These are phyloP conservation scores for Pseudocercospora cruenta DNA, from an alignment of 2,329 filamentous ascomycete species.

Conservation along the genomic window DNA sequence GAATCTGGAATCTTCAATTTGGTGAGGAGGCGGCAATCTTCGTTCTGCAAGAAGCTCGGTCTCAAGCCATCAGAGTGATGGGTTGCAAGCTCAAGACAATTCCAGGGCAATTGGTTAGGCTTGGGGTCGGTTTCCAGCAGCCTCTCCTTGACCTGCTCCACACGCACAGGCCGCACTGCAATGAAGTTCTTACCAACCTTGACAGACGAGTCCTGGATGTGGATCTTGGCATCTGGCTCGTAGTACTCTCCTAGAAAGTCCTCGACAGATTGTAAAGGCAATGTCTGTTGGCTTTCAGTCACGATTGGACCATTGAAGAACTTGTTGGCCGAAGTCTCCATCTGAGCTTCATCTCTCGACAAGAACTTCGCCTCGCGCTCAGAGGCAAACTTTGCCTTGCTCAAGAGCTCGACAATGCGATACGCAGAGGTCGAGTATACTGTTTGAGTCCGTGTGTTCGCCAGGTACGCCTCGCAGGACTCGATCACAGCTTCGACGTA, in stretches of 20 bases:
- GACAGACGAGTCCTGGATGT: conserved; percentile 35
- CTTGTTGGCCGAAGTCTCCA: conserved; percentile 24
- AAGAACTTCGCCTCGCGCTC: conserved; percentile 32
- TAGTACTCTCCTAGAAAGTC: conserved; percentile 38
- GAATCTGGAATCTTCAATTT: conserved; percentile 37
- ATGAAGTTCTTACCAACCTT: conserved; percentile 16
- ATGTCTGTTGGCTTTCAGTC: conserved; percentile 32
- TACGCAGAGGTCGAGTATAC: conserved; percentile 24
- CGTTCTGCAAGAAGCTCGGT: conserved; percentile 37
- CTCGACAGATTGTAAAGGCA: conserved; percentile 31
- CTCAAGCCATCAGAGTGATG: conserved; percentile 39
- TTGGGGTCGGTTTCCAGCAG: conserved; percentile 7
- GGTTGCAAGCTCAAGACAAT: conserved; percentile 38
- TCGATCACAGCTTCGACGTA: conserved; percentile 13
- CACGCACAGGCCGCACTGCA: conserved; percentile 23
- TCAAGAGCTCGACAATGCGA: conserved; percentile 33
- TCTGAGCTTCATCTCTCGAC: conserved; percentile 29
- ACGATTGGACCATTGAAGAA: conserved; percentile 36
- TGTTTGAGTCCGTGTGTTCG: background rate
- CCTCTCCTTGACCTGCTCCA: conserved; percentile 35
- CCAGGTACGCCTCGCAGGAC: conserved; percentile 1
- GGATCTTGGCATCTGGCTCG: conserved; percentile 34
- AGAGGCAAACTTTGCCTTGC: conserved; percentile 27
- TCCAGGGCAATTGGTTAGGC: conserved; percentile 32
- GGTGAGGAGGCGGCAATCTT: conserved; percentile 38